Conservation (phyloP, 495 filamentous ascomycete species). For the Astrocystis sublimbata region DNA sequence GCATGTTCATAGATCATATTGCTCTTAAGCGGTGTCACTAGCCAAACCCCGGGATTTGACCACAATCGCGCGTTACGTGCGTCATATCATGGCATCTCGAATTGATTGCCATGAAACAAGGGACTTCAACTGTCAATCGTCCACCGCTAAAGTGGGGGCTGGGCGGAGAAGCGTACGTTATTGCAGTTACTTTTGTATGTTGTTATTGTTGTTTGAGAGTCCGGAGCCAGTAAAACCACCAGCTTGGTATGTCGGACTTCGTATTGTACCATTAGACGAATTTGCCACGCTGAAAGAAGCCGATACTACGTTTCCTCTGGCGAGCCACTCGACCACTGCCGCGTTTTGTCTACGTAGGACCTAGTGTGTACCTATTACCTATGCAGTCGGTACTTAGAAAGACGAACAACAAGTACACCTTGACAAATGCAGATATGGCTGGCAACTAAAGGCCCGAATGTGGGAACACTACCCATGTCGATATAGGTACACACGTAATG, state of each 20-base stretch:
- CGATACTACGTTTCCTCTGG: slow-evolving; percentile 12
- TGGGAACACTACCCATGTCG: slow-evolving; percentile 1
- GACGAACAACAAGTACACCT: no score
- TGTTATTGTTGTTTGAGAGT: neutral
- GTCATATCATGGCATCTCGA: neutral
- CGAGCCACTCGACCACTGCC: slow-evolving; percentile 4
- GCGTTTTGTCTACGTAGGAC: slow-evolving; percentile 1
- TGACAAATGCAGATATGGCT: slow-evolving; percentile 6
- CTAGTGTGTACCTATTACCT: no score
- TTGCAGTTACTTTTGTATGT: no score
- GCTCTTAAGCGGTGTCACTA: neutral
- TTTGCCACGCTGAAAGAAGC: slow-evolving; percentile 5
- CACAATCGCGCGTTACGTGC: neutral
- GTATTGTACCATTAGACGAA: neutral
- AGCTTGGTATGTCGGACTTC: neutral
- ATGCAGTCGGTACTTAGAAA: no score
- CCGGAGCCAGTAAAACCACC: neutral
- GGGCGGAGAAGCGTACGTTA: neutral
- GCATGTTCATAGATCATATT: neutral
- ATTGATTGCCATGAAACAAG: neutral
- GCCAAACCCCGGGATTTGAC: neutral
- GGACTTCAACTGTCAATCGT: neutral
- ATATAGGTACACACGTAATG: slow-evolving; percentile 3
- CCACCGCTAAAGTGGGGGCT: neutral
- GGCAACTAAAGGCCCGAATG: slow-evolving; percentile 17